phyloP scores from a whole-genome alignment of 83 land plant species.

The Diphasiastrum complanatum region DNA sequence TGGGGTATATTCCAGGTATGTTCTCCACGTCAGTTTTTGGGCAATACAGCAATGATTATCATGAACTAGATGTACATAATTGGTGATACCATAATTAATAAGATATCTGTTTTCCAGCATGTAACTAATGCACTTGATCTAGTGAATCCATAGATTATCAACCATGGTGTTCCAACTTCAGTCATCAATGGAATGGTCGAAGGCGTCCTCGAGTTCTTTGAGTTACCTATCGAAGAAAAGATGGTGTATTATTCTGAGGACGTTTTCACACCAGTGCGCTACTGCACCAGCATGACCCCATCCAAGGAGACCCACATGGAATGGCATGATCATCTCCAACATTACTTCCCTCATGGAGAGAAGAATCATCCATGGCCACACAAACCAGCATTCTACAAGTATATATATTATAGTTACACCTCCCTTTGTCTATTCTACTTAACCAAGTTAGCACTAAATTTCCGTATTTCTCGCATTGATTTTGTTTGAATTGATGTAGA shows the following conservation, averaged over 20 bases:
- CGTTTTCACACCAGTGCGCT: background rate
- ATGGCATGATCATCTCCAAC: slow-evolving; percentile 9
- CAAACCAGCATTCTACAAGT: too few species aligned
- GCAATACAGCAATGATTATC: too few species aligned
- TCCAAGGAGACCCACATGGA: slow-evolving; percentile 6
- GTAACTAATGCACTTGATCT: too few species aligned
- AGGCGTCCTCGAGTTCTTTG: background rate
- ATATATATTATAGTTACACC: too few species aligned
- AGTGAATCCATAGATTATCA: slow-evolving; percentile 4
- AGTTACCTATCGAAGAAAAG: slow-evolving; percentile 1
- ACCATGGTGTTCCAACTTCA: background rate
- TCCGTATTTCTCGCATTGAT: too few species aligned
- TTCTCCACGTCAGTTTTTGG: too few species aligned
- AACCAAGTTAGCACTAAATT: too few species aligned
- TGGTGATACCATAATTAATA: too few species aligned
- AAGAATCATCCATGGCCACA: slow-evolving; percentile 5
- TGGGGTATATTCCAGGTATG: slow-evolving; percentile 2
- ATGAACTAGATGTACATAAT: too few species aligned
- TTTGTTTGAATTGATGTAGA: too few species aligned
- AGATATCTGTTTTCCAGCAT: too few species aligned
- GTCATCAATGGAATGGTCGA: background rate
- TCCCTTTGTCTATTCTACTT: too few species aligned
- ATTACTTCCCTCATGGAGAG: slow-evolving; percentile 1
- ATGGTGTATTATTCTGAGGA: slow-evolving; percentile 6
- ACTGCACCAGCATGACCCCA: slow-evolving; percentile 9